A percentile compares a stretch with the other conserved stretches of the same genome.
phyloP scores from a whole-genome alignment of 2,329 filamentous ascomycete species.

The Monilinia vaccinii-corymbosi region DNA sequence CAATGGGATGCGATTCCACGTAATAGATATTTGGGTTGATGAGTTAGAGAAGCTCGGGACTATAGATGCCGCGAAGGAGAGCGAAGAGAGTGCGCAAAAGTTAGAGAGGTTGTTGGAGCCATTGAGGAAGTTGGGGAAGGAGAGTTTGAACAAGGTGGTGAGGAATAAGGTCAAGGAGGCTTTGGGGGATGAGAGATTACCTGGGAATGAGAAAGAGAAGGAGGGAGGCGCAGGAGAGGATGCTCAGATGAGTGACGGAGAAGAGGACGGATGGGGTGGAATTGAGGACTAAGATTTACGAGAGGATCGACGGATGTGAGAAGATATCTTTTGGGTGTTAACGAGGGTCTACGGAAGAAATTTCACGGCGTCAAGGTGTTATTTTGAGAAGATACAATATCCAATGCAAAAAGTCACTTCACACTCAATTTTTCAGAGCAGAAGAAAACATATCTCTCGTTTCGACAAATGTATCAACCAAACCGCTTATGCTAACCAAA shows the following conservation, averaged over 20 bases:
- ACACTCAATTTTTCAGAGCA: not conserved
- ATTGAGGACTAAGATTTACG: constrained; percentile 23
- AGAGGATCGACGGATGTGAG: not conserved
- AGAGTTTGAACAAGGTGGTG: constrained; percentile 61
- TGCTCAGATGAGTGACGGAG: constrained; percentile 13
- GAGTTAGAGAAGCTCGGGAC: constrained; percentile 67
- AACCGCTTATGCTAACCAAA: not conserved
- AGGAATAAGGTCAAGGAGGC: constrained; percentile 60
- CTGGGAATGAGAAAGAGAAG: constrained; percentile 45
- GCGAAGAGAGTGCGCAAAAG: constrained; percentile 30
- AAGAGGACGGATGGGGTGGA: constrained; percentile 32
- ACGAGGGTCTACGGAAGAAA: not conserved
- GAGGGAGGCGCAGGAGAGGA: not conserved
- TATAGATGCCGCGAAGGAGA: constrained; percentile 32
- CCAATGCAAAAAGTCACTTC: not conserved
- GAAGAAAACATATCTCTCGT: constrained; percentile 4
- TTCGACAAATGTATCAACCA: constrained; percentile 6
- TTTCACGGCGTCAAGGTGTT: constrained; percentile 7
- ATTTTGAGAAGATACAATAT: constrained; percentile 4
- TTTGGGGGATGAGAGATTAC: constrained; percentile 64
- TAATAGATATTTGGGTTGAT: constrained; percentile 85
- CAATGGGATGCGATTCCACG: constrained; percentile 77
- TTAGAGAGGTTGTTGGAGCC: constrained; percentile 35
- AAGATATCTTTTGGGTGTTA: constrained; percentile 1
- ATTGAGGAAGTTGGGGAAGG: constrained; percentile 35